phyloP scores from a whole-genome alignment of 1,284 basidiomycete species.

The Pseudozyma thailandica region DNA sequence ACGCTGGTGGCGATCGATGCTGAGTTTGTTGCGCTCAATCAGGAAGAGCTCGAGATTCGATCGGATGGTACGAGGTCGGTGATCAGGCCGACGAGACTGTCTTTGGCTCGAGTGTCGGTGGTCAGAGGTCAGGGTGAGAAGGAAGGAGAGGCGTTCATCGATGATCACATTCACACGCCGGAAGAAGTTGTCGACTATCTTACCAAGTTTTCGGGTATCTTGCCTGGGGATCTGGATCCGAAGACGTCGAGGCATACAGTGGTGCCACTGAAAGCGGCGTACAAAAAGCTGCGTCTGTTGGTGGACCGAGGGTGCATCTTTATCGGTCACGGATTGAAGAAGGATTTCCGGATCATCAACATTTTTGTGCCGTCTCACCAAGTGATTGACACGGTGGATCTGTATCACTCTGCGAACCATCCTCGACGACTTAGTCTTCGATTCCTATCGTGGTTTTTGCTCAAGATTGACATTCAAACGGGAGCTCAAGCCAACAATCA shows the following conservation, averaged over 20 bases:
- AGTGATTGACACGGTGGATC: conserved; percentile 95
- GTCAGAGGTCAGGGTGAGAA: conserved; percentile 83
- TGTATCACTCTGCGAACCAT: conserved; percentile 84
- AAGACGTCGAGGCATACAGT: conserved; percentile 84
- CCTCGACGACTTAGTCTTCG: conserved; percentile 89
- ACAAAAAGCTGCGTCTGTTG: conserved; percentile 94
- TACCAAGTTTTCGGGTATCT: conserved; percentile 94
- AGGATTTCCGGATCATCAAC: conserved; percentile 98
- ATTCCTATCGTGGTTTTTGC: conserved; percentile 91
- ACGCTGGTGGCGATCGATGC: conserved; percentile 94
- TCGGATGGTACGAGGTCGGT: conserved; percentile 95
- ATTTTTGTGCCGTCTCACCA: conserved; percentile 94
- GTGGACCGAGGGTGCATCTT: conserved; percentile 97
- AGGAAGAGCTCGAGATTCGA: conserved; percentile 93
- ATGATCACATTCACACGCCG: conserved; percentile 95
- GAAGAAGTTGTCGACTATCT: conserved; percentile 95
- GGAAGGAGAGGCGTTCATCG: conserved; percentile 90
- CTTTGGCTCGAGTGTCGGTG: conserved; percentile 93
- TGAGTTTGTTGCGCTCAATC: conserved; percentile 94
- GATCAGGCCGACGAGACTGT: conserved; percentile 87
- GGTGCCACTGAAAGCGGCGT: conserved; percentile 93
- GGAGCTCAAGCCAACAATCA: conserved; percentile 69
- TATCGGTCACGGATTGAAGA: conserved; percentile 97
- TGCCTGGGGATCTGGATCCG: conserved; percentile 85
- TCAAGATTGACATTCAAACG: conserved; percentile 89